These are phyloP conservation scores for Monosporascus ibericus DNA, from an alignment of 2,329 filamentous ascomycete species.

Conservation along the genomic window DNA sequence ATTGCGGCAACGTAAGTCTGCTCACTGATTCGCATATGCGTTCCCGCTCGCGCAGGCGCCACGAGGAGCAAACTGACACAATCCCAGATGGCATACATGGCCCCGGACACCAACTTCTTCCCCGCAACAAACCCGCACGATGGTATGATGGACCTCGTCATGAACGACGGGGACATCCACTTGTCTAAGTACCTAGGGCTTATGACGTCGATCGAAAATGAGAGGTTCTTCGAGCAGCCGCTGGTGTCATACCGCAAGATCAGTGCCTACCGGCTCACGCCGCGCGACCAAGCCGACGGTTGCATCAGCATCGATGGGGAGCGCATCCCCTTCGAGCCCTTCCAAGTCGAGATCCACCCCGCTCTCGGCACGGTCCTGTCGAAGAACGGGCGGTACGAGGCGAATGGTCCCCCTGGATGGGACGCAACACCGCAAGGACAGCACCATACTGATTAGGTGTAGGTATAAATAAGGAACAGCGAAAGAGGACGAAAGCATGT, in stretches of 20 bases:
- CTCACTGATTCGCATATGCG: background rate
- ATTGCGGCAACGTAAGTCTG: constrained; percentile 71
- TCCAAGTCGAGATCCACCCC: constrained; percentile 84
- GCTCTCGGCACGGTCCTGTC: constrained; percentile 81
- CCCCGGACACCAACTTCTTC: constrained; percentile 82
- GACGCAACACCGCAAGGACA: constrained; percentile 24
- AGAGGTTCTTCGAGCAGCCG: constrained; percentile 72
- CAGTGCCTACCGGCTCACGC: constrained; percentile 78
- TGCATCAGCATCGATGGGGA: constrained; percentile 96
- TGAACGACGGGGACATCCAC: constrained; percentile 69
- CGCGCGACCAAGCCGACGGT: constrained; percentile 63
- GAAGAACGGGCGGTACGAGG: constrained; percentile 68
- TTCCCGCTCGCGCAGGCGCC: background rate
- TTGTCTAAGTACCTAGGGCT: constrained; percentile 61
- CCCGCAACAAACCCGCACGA: constrained; percentile 75
- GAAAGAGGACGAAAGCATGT: too few relatives aligned
- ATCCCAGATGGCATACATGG: constrained; percentile 78
- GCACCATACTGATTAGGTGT: too few relatives aligned
- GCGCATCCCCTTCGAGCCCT: constrained; percentile 75
- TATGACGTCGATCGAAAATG: constrained; percentile 64
- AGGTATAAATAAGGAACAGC: too few relatives aligned
- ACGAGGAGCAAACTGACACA: constrained; percentile 6
- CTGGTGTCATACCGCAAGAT: constrained; percentile 80
- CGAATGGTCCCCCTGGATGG: constrained; percentile 47
- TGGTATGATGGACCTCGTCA: constrained; percentile 79